Base-by-base conservation (phyloP, 768 basidiomycete species). In the Amanita jacksonii region DNA sequence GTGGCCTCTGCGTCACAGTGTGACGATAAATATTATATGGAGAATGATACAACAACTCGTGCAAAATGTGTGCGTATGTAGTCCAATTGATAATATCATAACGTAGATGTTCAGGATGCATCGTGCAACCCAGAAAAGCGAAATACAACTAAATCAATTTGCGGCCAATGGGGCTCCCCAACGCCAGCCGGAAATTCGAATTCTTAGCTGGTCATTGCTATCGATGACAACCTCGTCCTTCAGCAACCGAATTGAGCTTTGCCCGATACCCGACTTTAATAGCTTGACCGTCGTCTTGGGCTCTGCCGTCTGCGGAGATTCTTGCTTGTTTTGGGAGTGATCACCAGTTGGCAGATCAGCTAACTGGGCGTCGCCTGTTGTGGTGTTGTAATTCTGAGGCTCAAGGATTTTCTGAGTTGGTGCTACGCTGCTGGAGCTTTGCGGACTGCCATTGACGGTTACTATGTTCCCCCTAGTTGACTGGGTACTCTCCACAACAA, bases 191-290 rank as follows among this genome's bases (percentile, higher is more conserved):
- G 24, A 19, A 23, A 45, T 34, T 2, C 18, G 44, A 15, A 45
- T 45, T 34, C 36, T 45, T 36, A 45, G 22, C 20, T 44, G 34
- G n/a, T 35, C 32, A 12, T 38, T 36, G 16, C 16, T 16, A 8
- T 45, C 37, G 15, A 45, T 25, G 4, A 45, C 36, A n/a, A 45
- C 28, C 1, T 19, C 18, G 2, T 45, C 44, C 13, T 20, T 45
- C 44, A 45, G 27, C 19, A 45, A 45, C 27, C 27, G 36, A n/a
- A 45, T 30, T 16, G 44, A 34, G 18, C 19, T n/a, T 8, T 28
- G 44, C 5, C 44, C 44, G 16, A 45, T 18, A 1, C 44, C 37
- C 4, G 36, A 38, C n/a, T 35, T 45, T 15, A 38, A 15, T 15
- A 37, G 3, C 24, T 37, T 36, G 23, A 37, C 2, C 1, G 36